These are phyloP conservation scores for Lecanicillium sp. DNA, from an alignment of 2,329 filamentous ascomycete species.

Conservation along the genomic window DNA sequence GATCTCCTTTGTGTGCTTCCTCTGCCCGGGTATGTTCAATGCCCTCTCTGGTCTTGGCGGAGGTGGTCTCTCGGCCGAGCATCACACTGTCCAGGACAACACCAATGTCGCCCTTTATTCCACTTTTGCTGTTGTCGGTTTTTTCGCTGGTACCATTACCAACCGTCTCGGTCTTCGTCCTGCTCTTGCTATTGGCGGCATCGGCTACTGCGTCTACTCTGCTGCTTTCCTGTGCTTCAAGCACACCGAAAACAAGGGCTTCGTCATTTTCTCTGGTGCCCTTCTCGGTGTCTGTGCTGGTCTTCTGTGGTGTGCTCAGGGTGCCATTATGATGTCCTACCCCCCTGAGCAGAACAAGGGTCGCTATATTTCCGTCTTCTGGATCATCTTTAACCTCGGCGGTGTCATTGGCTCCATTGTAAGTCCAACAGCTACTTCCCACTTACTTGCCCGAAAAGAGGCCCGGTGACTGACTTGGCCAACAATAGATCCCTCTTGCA, in stretches of 20 bases:
- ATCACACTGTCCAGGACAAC: conserved; percentile 8
- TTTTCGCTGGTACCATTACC: conserved; percentile 69
- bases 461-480: too few species aligned
- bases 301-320: conserved; percentile 75
- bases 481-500: conserved; percentile 58
- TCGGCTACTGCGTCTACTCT: conserved; percentile 71
- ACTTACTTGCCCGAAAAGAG: too few species aligned
- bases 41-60: conserved; percentile 58
- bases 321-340: conserved; percentile 85
- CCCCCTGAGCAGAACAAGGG: conserved; percentile 76
- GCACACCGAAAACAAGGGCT: conserved; percentile 58
- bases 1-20: conserved; percentile 48
- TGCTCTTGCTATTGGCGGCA: conserved; percentile 62
- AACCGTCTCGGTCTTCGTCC: conserved; percentile 65
- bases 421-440: too few species aligned
- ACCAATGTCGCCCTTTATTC: conserved; percentile 64
- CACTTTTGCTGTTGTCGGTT: conserved; percentile 59
- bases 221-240: conserved; percentile 63
- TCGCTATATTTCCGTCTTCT: conserved; percentile 83
- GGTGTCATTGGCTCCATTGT: conserved; percentile 73
- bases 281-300: conserved; percentile 72
- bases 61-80: conserved; percentile 37
- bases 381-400: conserved; percentile 91
- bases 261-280: conserved; percentile 68
- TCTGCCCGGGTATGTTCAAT: conserved; percentile 69